Percentiles rank a stretch among this genome's conserved stretches.
Conservation (phyloP, 176 grass and related monocot genomes). For the Guadua angustifolia region DNA sequence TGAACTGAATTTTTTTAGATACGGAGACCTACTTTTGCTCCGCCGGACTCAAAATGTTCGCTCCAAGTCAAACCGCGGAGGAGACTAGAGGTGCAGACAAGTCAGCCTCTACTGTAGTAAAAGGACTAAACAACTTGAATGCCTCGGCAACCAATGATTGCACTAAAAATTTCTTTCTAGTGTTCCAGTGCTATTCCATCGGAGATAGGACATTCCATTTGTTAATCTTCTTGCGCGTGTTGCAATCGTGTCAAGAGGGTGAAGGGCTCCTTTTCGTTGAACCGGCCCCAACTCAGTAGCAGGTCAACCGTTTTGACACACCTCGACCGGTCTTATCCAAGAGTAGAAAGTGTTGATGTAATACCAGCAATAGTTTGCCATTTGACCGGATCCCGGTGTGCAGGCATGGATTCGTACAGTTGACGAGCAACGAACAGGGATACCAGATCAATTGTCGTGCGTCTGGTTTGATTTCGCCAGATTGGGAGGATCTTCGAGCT, state of each 20-base stretch:
- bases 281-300: slow-evolving; percentile 14
- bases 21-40: neutral
- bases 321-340: neutral
- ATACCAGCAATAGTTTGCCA: neutral
- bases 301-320: slow-evolving; percentile 40
- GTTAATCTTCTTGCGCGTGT: neutral
- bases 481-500: neutral
- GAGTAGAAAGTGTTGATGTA: neutral
- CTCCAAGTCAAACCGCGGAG: neutral
- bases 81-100: neutral
- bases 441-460: slow-evolving; percentile 29
- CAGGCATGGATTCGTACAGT: neutral
- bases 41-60: neutral
- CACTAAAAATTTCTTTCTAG: neutral
- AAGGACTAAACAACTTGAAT: neutral
- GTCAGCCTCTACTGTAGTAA: neutral
- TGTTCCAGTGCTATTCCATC: neutral
- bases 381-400: slow-evolving; percentile 10
- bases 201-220: neutral
- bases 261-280: neutral
- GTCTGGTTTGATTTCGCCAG: slow-evolving; percentile 36
- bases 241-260: slow-evolving; percentile 19
- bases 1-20: slow-evolving; percentile 12
- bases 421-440: neutral
- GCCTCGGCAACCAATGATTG: slow-evolving; percentile 28